These are phyloP conservation scores for Bassia scoparia DNA, from an alignment of 148 eudicot genomes.

Conservation along the genomic window DNA sequence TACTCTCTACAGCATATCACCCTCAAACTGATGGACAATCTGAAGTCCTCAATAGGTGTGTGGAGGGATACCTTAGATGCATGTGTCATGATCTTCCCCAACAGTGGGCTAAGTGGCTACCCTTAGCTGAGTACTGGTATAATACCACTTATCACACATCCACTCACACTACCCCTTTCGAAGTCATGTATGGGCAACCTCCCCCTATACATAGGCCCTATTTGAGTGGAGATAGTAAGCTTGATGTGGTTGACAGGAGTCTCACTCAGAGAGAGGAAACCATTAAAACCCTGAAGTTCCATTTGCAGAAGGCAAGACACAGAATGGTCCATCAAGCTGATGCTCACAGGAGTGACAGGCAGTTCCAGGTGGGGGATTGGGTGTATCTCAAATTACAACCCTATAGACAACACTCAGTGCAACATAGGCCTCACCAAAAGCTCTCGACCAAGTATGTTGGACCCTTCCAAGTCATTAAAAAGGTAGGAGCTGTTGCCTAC, in stretches of 20 bases:
- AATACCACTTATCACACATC: background rate
- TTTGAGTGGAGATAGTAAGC: no score
- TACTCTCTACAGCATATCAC: background rate
- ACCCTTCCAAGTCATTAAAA: background rate
- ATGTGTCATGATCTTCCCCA: background rate
- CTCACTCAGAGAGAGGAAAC: no score
- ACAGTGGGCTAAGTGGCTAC: background rate
- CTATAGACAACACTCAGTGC: background rate
- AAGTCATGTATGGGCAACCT: no score
- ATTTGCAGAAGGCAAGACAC: no score
- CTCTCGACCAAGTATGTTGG: background rate
- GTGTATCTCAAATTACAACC: background rate
- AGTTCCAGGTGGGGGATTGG: background rate
- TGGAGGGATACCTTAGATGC: background rate
- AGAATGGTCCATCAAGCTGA: background rate
- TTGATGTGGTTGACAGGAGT: no score
- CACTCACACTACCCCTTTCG: background rate
- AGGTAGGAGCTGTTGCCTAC: background rate
- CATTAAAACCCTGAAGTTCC: no score
- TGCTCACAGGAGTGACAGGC: background rate
- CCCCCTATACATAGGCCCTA: no score
- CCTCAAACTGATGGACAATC: conserved; percentile 3
- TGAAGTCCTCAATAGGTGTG: background rate
- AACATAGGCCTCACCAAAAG: background rate
- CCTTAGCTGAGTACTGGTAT: background rate